These are phyloP conservation scores for Melanopsichium pennsylvanicum DNA, from an alignment of 1,284 basidiomycete genomes.

Conservation along the genomic window DNA sequence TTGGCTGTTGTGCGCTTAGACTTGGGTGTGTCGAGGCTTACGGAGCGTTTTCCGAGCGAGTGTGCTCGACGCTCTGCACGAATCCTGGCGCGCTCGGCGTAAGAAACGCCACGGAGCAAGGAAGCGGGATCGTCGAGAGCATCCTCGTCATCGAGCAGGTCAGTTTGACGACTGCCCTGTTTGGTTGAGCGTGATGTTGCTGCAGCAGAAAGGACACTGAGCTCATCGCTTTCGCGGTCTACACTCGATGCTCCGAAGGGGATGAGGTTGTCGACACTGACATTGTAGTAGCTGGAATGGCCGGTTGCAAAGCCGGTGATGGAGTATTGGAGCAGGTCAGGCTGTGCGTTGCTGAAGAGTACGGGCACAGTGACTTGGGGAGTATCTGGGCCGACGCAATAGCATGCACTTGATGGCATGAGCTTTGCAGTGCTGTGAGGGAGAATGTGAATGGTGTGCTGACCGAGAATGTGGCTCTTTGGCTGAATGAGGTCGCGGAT, in stretches of 20 bases:
- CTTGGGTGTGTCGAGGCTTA: conserved; percentile 24
- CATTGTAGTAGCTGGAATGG: conserved; percentile 72
- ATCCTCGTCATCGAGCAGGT: conserved; percentile 30
- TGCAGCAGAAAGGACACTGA: conserved; percentile 28
- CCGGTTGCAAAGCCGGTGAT: conserved; percentile 75
- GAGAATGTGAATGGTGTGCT: conserved; percentile 87
- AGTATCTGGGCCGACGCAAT: conserved; percentile 74
- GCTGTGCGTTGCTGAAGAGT: conserved; percentile 88
- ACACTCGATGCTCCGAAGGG: conserved; percentile 38
- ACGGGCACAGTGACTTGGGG: conserved; percentile 76
- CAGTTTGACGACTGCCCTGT: conserved; percentile 5
- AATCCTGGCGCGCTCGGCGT: conserved; percentile 34
- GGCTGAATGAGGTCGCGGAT: conserved; percentile 65
- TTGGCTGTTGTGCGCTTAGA: conserved; percentile 8
- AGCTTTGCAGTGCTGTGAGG: conserved; percentile 80
- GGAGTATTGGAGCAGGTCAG: conserved; percentile 77
- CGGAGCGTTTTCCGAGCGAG: conserved; percentile 11
- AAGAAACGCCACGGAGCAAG: conserved; percentile 33
- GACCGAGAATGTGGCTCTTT: conserved; percentile 76
- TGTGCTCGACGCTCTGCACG: conserved; percentile 33
- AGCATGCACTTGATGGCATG: conserved; percentile 71
- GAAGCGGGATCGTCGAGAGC: conserved; percentile 36
- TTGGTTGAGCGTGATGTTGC: conserved; percentile 6
- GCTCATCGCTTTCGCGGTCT: conserved; percentile 22
- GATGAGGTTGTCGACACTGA: conserved; percentile 74